Conservation (phyloP, 331 rosid species). For the Ulmus americana region DNA sequence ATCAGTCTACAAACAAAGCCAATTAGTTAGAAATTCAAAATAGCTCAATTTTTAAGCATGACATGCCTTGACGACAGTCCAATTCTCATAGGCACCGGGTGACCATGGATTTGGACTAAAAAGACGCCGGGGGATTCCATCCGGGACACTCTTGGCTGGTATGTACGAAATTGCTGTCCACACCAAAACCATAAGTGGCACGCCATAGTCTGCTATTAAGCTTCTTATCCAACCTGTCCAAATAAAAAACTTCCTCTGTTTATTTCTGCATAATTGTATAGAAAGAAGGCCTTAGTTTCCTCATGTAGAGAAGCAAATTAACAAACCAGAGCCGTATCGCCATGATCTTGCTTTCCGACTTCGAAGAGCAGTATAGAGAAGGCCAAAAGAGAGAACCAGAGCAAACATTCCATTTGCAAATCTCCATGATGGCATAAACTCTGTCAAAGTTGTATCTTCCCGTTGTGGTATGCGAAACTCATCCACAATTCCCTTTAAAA, state of each 20-base stretch:
- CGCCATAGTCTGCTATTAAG: conserved; percentile 80
- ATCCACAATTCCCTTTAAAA: conserved; percentile 71
- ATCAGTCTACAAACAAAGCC: background rate
- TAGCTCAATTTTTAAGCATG: background rate
- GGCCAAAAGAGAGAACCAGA: conserved; percentile 92
- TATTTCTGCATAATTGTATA: no score
- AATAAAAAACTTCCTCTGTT: background rate
- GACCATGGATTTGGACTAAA: conserved; percentile 93
- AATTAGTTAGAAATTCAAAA: background rate
- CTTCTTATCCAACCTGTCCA: conserved; percentile 68
- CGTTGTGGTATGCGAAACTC: conserved; percentile 72
- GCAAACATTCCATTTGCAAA: conserved; percentile 98
- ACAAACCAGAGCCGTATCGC: conserved; percentile 91
- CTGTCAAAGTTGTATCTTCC: conserved; percentile 34
- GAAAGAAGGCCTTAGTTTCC: no score
- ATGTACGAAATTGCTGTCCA: conserved; percentile 81
- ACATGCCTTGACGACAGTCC: conserved; percentile 78
- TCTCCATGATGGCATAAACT: conserved; percentile 84
- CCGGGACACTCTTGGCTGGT: conserved; percentile 55
- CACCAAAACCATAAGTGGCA: conserved; percentile 74
- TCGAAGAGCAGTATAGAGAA: conserved; percentile 71
- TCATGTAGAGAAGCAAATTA: no score
- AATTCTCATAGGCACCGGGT: conserved; percentile 83
- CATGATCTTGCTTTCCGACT: conserved; percentile 96
- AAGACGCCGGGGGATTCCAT: conserved; percentile 75